Percentiles rank a stretch among this genome's conserved stretches.
phyloP scores from a whole-genome alignment of 768 basidiomycete genomes.

The Rubroboletus satanas region DNA sequence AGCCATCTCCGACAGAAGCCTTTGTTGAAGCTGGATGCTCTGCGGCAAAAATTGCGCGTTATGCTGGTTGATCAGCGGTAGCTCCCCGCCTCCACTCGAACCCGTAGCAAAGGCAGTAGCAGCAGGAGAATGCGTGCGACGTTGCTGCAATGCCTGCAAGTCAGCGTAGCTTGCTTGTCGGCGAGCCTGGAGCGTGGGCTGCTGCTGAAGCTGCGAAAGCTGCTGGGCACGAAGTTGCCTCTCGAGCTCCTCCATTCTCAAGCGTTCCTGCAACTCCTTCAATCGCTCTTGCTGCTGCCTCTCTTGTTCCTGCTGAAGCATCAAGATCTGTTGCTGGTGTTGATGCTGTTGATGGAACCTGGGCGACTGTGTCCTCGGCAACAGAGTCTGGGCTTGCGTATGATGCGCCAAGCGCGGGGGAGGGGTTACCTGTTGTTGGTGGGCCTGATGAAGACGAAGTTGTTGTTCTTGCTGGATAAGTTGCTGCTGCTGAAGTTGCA shows the following conservation, averaged over 20 bases:
- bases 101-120: slow-evolving; percentile 33
- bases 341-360: slow-evolving; percentile 74
- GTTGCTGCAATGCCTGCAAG: slow-evolving; percentile 46
- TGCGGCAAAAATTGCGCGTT: slow-evolving; percentile 54
- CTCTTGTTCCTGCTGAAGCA: slow-evolving; percentile 67
- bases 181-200: slow-evolving; percentile 36
- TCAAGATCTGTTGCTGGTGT: slow-evolving; percentile 65
- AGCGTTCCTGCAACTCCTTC: slow-evolving; percentile 60
- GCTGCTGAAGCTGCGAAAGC: slow-evolving; percentile 45
- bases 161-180: slow-evolving; percentile 45
- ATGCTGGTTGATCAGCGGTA: slow-evolving; percentile 46
- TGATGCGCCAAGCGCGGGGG: slow-evolving; percentile 64
- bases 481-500: slow-evolving; percentile 44
- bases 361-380: slow-evolving; percentile 70
- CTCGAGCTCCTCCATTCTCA: slow-evolving; percentile 62
- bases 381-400: slow-evolving; percentile 17
- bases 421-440: slow-evolving; percentile 45
- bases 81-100: slow-evolving; percentile 24
- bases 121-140: slow-evolving; percentile 48
- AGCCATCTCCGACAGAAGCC: slow-evolving; percentile 71
- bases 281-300: slow-evolving; percentile 54
- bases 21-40: slow-evolving; percentile 68
- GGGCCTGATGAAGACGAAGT: slow-evolving; percentile 38
- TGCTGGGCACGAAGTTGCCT: slow-evolving; percentile 56
- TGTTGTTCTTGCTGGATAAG: slow-evolving; percentile 34